These are phyloP conservation scores for Magnaporthiopsis rhizophila DNA, from an alignment of 2,329 filamentous ascomycete genomes.

Conservation along the genomic window DNA sequence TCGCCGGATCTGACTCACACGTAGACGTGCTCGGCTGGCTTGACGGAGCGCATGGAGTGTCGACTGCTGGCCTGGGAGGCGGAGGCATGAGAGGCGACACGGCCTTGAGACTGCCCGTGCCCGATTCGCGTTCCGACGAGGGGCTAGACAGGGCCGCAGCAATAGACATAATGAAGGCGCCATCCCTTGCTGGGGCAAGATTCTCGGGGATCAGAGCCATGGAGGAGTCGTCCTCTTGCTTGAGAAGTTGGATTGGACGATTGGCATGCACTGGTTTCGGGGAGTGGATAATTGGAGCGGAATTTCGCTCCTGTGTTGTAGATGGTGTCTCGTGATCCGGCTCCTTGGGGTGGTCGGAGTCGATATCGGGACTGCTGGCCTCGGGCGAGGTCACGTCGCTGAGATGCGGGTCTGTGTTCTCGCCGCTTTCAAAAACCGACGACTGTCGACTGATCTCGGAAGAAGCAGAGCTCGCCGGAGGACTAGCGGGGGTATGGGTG, in stretches of 20 bases:
- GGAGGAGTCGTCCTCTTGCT: slow-evolving; percentile 22
- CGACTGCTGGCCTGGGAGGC: not conserved
- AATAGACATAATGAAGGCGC: not conserved
- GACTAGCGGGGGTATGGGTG: not conserved
- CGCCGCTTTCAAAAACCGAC: slow-evolving; percentile 25
- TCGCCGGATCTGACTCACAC: not conserved
- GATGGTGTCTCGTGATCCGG: not conserved
- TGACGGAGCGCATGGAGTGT: no score
- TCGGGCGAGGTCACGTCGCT: slow-evolving; percentile 44
- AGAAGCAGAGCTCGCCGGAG: slow-evolving; percentile 3
- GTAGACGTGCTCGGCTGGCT: no score
- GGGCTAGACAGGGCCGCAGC: not conserved
- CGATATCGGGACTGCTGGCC: not conserved
- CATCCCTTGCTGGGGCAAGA: not conserved
- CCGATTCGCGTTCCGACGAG: not conserved
- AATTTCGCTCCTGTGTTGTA: slow-evolving; percentile 29
- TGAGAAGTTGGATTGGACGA: slow-evolving; percentile 18
- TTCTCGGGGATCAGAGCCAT: not conserved
- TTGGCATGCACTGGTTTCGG: slow-evolving; percentile 25
- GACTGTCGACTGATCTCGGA: slow-evolving; percentile 12
- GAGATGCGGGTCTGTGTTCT: slow-evolving; percentile 17
- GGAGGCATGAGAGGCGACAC: not conserved
- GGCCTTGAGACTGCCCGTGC: not conserved
- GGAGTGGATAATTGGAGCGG: slow-evolving; percentile 28
- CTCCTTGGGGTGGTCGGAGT: not conserved